Evolutionary conservation across 495 filamentous ascomycete species (phyloP).

Genomic region (Glutinoglossum americanum): DNA sequence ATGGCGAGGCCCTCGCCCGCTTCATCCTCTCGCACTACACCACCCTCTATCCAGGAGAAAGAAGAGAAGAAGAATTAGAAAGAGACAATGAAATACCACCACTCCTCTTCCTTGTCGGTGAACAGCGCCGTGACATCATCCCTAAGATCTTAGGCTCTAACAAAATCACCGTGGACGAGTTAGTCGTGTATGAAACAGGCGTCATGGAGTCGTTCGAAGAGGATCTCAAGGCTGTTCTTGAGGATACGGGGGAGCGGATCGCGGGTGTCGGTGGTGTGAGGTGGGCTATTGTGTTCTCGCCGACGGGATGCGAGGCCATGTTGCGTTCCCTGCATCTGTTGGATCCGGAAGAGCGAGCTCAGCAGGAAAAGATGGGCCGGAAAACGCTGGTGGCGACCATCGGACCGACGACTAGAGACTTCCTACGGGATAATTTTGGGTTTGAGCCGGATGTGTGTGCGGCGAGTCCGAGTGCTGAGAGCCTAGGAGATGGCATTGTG

Average conservation of each 20-base stretch:
- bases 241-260: background rate
- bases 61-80: no score
- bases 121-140: constrained; percentile 71
- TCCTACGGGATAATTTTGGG: constrained; percentile 41
- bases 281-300: constrained; percentile 91
- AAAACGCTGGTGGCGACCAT: constrained; percentile 58
- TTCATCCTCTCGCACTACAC: constrained; percentile 60
- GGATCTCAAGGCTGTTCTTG: constrained; percentile 25
- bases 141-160: constrained; percentile 45
- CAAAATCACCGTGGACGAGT: constrained; percentile 43
- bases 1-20: constrained; percentile 51
- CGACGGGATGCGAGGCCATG: constrained; percentile 70
- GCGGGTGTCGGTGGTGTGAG: constrained; percentile 17
- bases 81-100: constrained; percentile 37
- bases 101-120: constrained; percentile 71
- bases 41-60: constrained; percentile 7
- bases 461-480: constrained; percentile 60
- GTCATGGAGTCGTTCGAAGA: constrained; percentile 52
- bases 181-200: constrained; percentile 68
- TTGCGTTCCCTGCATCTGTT: constrained; percentile 39
- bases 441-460: constrained; percentile 69
- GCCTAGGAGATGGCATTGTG: constrained; percentile 44
- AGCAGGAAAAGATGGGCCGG: background rate
- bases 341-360: constrained; percentile 16
- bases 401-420: constrained; percentile 75